Evolutionary conservation across 1,139 yeast species (phyloP).

Genomic region (Kodamaea plutei): DNA sequence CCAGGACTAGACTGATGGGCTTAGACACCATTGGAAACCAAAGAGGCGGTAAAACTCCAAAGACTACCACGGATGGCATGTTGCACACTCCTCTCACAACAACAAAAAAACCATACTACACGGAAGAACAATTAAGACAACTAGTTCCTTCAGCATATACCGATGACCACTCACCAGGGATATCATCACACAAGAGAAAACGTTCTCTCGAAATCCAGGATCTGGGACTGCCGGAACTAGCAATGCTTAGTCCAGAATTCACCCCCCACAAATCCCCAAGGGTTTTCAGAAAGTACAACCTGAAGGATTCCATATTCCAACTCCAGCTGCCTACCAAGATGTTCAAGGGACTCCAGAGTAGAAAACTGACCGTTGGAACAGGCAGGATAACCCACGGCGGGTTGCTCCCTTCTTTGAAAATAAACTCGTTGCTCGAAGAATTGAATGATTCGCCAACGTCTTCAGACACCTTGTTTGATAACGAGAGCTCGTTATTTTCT

Average conservation of each 20-base stretch:
- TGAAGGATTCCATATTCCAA: conserved; percentile 8
- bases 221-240: background rate
- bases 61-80: conserved; percentile 6
- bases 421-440: conserved; percentile 8
- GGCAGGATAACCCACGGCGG: conserved; percentile 7
- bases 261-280: conserved; percentile 11
- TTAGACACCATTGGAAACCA: no score
- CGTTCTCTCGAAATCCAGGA: no score
- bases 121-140: conserved; percentile 8
- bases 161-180: no score
- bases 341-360: conserved; percentile 6
- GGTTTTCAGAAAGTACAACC: conserved; percentile 3
- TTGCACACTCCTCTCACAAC: conserved; percentile 8
- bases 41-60: conserved; percentile 5
- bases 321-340: conserved; percentile 8
- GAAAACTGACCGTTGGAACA: conserved; percentile 11
- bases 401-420: conserved; percentile 9
- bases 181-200: no score
- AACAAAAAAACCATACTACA: conserved; percentile 5
- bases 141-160: no score
- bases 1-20: conserved; percentile 6
- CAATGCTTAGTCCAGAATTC: conserved; percentile 9
- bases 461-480: background rate
- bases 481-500: background rate
- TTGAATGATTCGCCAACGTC: background rate